Evolutionary conservation across 148 eudicot species (phyloP), one percentile per base, ranked within the genome.

Genomic region (Rhododendron griersonianum): DNA sequence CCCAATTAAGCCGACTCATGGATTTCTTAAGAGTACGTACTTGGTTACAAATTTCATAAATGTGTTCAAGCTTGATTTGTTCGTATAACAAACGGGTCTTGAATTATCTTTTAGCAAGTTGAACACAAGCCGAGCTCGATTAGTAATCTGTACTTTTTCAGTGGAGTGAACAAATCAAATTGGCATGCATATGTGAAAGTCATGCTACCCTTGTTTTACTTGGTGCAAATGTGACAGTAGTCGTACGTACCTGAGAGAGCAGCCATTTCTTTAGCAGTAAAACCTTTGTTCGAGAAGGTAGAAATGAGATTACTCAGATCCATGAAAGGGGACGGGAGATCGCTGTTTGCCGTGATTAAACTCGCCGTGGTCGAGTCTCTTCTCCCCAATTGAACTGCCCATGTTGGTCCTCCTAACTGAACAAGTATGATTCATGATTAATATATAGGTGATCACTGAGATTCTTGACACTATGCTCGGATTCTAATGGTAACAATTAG

Each of bases 291-390:
- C 11, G 86, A 71, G 87, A 87, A 87, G 23, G 50, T 30, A 35
- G 89, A 45, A 9, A 84, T 85, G 55, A 87, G 89, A 47, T 15
- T 55, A 10, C 16, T 11, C 23, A 87, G 87, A 81, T 87, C 84
- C 86, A 83, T 28, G 2, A 81, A 1, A 35, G 89, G 89, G 14
- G 82, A 19, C 2, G 89, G 89, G 33, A 87, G 9, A 16, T 84
- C 51, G 11, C 28, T 51, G 63, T 87, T 85, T 37, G 87, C 89
- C 15, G 81, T 76, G 37, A 53, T 85, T 30, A 77, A n/a, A n/a
- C 84, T 87, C 3, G 89, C 89, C 1, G 87, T 80, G 30, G 63
- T 79, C 35, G 89, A 84, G 77, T 86, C 85, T 82, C 85, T 86
- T 86, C 88, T 81, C 13, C 88, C 88, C 44, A 82, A 25, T 59